Evolutionary conservation across 2,329 filamentous ascomycete genomes (phyloP).

Genomic region (Bisporella sp.): DNA sequence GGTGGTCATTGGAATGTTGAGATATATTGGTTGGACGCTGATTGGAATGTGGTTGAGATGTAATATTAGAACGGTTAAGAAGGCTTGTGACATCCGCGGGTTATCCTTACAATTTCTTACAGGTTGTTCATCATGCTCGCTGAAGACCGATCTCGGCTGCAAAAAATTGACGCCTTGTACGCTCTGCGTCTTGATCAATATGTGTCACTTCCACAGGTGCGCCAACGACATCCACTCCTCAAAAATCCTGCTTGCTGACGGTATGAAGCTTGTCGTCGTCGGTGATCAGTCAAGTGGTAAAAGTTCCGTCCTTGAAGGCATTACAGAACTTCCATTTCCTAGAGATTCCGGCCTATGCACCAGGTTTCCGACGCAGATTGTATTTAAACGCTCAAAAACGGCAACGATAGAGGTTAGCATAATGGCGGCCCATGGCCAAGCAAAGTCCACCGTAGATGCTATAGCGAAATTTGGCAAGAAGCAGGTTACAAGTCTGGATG

Average conservation of each 20-base stretch:
- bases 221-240: slow-evolving; percentile 2
- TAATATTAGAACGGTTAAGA: too few relatives aligned
- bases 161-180: slow-evolving; percentile 15
- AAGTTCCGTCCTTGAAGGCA: slow-evolving; percentile 26
- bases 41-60: too few relatives aligned
- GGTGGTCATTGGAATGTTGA: too few relatives aligned
- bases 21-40: too few relatives aligned
- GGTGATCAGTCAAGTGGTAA: slow-evolving; percentile 34
- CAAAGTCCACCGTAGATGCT: slow-evolving; percentile 3
- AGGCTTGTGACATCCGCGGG: too few relatives aligned
- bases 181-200: slow-evolving; percentile 11
- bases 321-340: slow-evolving; percentile 32
- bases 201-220: slow-evolving; percentile 15
- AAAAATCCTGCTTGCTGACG: slow-evolving; percentile 2
- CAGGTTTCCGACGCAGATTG: slow-evolving; percentile 37
- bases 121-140: too few relatives aligned
- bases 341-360: slow-evolving; percentile 33
- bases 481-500: slow-evolving; percentile 2
- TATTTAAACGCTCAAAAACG: slow-evolving; percentile 19
- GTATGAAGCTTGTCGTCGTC: slow-evolving; percentile 36
- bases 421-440: slow-evolving; percentile 5
- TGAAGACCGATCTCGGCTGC: slow-evolving; percentile 1
- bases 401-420: slow-evolving; percentile 3
- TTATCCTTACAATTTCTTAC: too few relatives aligned
- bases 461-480: slow-evolving; percentile 3